Percentiles rank a stretch among this genome's conserved stretches.
phyloP scores from a whole-genome alignment of 2,329 filamentous ascomycete species.

The Basipetospora chlamydospora region DNA sequence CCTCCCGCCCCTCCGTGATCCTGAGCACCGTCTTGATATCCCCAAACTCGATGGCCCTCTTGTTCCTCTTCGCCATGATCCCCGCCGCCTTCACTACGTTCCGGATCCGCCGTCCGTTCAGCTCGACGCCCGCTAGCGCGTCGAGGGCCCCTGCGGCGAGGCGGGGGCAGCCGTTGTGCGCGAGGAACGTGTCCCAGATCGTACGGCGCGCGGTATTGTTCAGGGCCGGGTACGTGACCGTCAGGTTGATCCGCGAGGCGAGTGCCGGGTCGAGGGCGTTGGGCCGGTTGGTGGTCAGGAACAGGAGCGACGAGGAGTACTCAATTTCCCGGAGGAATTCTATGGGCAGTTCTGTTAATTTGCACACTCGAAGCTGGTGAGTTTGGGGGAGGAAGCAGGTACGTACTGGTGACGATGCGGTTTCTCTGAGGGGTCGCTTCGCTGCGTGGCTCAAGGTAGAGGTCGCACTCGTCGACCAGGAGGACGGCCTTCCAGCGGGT shows the following conservation, averaged over 20 bases:
- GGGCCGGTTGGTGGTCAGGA: conserved; percentile 33
- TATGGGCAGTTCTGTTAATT: not conserved
- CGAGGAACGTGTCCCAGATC: conserved; percentile 14
- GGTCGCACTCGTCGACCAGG: conserved; percentile 21
- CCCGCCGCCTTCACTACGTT: conserved; percentile 13
- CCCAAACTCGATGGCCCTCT: conserved; percentile 8
- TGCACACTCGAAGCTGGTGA: no score
- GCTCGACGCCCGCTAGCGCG: conserved; percentile 8
- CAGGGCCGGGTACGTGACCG: conserved; percentile 18
- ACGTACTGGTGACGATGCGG: conserved; percentile 8
- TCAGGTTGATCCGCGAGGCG: conserved; percentile 31
- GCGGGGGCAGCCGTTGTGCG: conserved; percentile 5
- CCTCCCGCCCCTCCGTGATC: conserved; percentile 11
- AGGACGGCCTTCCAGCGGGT: conserved; percentile 26
- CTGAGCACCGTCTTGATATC: conserved; percentile 12
- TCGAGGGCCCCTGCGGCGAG: conserved; percentile 8
- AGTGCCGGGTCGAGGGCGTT: conserved; percentile 31
- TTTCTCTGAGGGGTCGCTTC: conserved; percentile 11
- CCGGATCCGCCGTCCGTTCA: conserved; percentile 12
- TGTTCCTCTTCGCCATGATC: conserved; percentile 11
- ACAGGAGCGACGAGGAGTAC: conserved; percentile 33
- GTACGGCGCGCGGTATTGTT: conserved; percentile 9
- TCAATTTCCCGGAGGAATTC: conserved; percentile 16
- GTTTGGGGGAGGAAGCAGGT: conserved; percentile 15
- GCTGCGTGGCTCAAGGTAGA: conserved; percentile 18